Percentiles rank a stretch among this genome's conserved stretches.
Evolutionary conservation across 805 yeast species (phyloP).

Genomic region (Saturnispora gosingensis): DNA sequence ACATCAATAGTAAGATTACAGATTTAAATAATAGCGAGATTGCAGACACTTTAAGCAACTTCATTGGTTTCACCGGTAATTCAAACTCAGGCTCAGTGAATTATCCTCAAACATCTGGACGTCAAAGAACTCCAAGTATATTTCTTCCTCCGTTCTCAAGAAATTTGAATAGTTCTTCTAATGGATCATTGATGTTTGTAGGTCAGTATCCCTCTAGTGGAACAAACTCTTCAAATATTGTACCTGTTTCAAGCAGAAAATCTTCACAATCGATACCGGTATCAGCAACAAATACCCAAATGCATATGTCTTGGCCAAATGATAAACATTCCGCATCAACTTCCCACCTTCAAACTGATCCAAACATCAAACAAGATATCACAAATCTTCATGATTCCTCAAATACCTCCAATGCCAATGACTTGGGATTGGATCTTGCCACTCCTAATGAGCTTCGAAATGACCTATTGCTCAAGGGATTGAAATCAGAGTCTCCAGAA

Average conservation of each 20-base stretch:
- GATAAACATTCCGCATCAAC: neutral
- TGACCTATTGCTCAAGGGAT: neutral
- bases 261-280: conserved; percentile 7
- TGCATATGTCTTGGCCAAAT: neutral
- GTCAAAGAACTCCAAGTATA: conserved; percentile 9
- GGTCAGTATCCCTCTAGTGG: neutral
- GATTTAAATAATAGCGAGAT: neutral
- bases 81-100: neutral
- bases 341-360: neutral
- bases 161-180: neutral
- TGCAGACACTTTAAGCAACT: neutral
- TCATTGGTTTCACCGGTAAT: neutral
- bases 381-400: neutral
- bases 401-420: neutral
- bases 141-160: neutral
- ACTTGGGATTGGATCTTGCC: neutral
- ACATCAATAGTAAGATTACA: neutral
- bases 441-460: neutral
- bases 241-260: neutral
- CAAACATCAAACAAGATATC: neutral
- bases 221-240: neutral
- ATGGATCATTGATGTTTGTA: neutral
- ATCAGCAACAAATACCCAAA: conserved; percentile 8
- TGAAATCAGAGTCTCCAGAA: neutral
- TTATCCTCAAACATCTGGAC: neutral